phyloP scores from a whole-genome alignment of 257 asterid species.

The Craterostigma plantagineum region DNA sequence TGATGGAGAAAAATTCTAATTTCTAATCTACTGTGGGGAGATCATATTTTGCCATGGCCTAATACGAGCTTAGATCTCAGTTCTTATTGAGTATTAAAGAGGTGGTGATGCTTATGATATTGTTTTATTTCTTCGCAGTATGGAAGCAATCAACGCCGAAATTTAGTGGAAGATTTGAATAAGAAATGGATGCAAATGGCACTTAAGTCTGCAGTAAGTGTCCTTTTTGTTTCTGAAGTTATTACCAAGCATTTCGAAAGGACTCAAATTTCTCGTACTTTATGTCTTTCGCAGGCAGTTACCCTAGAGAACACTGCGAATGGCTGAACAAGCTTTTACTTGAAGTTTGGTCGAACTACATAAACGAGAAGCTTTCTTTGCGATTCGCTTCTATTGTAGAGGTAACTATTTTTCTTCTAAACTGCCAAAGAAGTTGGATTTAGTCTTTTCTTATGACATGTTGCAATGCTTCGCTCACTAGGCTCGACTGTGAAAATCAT shows the following conservation, averaged over 20 bases:
- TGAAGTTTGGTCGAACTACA: constrained; percentile 64
- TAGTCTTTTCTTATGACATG: too few relatives aligned
- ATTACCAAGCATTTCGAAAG: not conserved
- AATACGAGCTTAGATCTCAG: too few relatives aligned
- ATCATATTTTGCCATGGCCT: too few relatives aligned
- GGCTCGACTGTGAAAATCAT: too few relatives aligned
- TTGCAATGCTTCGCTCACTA: too few relatives aligned
- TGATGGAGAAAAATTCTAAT: too few relatives aligned
- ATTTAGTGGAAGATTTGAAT: constrained; percentile 60
- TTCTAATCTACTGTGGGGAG: not conserved
- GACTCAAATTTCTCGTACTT: not conserved
- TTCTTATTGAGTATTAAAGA: too few relatives aligned
- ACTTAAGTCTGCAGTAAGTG: constrained; percentile 46
- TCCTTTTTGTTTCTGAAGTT: not conserved
- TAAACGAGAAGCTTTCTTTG: constrained; percentile 70
- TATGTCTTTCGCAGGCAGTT: constrained; percentile 27
- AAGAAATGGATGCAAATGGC: constrained; percentile 82
- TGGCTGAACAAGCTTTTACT: constrained; percentile 81
- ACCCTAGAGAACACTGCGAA: constrained; percentile 97
- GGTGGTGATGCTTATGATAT: not conserved
- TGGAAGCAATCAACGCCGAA: constrained; percentile 49
- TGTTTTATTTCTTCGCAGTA: constrained; percentile 23
- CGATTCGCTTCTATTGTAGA: constrained; percentile 72
- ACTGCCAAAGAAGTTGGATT: too few relatives aligned
- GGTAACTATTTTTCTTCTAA: constrained; percentile 24